Conservation (phyloP, 805 yeast species). For the Kodamaea fukazawae region DNA sequence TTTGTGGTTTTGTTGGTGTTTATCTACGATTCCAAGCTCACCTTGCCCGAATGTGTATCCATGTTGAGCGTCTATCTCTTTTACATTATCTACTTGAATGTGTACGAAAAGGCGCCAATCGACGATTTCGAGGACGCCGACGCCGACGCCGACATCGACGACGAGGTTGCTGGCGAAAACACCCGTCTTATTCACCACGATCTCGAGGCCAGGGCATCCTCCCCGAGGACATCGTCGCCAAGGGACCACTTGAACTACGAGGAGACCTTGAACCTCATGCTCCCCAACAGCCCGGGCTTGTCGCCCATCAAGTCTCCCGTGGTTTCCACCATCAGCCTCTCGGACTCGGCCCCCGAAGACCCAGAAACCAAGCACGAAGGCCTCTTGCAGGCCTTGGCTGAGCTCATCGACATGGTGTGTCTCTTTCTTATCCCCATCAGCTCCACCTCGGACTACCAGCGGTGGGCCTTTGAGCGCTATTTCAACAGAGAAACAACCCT, state of each 20-base stretch:
- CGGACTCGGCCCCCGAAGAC: slow-evolving; percentile 4
- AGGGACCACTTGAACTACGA: slow-evolving; percentile 19
- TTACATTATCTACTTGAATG: slow-evolving; percentile 24
- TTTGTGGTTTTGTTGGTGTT: slow-evolving; percentile 26
- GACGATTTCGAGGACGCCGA: slow-evolving; percentile 1
- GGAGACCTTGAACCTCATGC: slow-evolving; percentile 18
- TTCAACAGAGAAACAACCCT: slow-evolving; percentile 4
- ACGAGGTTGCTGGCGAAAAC: no score
- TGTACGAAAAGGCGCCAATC: slow-evolving; percentile 5
- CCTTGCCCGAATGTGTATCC: slow-evolving; percentile 26
- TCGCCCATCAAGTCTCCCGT: slow-evolving; percentile 10
- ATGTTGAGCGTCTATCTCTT: slow-evolving; percentile 23
- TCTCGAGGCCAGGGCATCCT: neutral
- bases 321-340: neutral
- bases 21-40: slow-evolving; percentile 34
- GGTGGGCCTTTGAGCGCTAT: slow-evolving; percentile 6
- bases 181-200: no score
- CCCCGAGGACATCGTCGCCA: neutral
- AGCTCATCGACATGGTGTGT: slow-evolving; percentile 12
- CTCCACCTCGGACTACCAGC: slow-evolving; percentile 3
- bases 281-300: slow-evolving; percentile 1
- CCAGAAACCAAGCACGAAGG: no score
- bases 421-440: slow-evolving; percentile 17
- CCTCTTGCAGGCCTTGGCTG: slow-evolving; percentile 9
- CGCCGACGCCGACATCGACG: no score